These are phyloP conservation scores for Cyclospora cayetanensis DNA, from an alignment of 169 alveolate species.

Conservation along the genomic window DNA sequence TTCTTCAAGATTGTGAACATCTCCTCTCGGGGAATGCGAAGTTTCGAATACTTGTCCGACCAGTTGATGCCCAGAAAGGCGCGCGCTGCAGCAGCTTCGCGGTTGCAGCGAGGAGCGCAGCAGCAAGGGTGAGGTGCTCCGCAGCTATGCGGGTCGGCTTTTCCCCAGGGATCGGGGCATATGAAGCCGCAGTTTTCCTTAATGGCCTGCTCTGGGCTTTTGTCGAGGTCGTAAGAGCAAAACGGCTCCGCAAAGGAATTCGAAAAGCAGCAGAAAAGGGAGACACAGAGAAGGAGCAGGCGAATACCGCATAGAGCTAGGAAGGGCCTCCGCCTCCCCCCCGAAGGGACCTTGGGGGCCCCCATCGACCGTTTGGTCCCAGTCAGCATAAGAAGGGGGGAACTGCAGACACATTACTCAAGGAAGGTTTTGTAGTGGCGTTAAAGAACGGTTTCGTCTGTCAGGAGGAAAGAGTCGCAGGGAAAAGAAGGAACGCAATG, in stretches of 20 bases:
- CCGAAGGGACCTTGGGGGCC: no score
- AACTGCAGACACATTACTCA: no score
- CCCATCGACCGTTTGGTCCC: no score
- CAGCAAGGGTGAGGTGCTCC: conserved; percentile 62
- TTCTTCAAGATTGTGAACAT: conserved; percentile 4
- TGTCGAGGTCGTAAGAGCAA: conserved; percentile 11
- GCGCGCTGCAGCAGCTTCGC: not conserved
- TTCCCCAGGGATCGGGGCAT: conserved; percentile 70
- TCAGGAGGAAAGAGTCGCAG: no score
- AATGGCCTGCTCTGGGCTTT: not conserved
- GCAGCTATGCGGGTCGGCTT: conserved; percentile 43
- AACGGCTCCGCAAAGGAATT: conserved; percentile 38
- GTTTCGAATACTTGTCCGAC: conserved; percentile 58
- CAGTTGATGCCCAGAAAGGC: conserved; percentile 60
- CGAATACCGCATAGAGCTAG: no score
- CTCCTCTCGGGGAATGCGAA: not conserved
- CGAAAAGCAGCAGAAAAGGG: not conserved
- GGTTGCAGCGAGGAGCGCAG: conserved; percentile 59
- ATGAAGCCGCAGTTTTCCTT: conserved; percentile 40
- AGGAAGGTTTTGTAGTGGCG: no score
- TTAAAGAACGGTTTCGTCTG: no score
- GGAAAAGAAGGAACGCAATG: no score
- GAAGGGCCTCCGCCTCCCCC: no score
- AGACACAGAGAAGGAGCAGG: no score
- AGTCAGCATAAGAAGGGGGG: no score